Conservation (phyloP, 1,284 basidiomycete genomes). For the Serendipita sp. region DNA sequence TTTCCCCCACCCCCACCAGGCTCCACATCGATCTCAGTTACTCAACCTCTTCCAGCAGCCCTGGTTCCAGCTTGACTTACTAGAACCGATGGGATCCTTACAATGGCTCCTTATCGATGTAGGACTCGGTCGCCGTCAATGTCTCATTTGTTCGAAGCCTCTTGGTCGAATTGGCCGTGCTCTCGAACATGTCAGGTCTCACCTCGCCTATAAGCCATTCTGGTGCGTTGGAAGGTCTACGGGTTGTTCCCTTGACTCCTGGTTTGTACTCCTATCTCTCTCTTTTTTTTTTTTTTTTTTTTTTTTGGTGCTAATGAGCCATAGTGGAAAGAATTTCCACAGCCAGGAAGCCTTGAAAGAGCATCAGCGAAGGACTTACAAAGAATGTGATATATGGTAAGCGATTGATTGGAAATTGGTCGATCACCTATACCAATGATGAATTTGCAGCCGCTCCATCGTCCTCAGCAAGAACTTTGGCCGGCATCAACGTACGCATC, state of each 20-base stretch:
- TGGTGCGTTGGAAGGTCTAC: not conserved
- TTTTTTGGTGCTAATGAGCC: not conserved
- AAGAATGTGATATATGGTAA: not conserved
- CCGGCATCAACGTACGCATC: not conserved
- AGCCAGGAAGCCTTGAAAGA: not conserved
- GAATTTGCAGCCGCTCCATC: not conserved
- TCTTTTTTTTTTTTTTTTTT: not conserved
- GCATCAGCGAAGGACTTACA: not conserved
- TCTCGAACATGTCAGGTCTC: not conserved
- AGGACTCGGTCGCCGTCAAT: not conserved
- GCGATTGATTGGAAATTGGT: not conserved
- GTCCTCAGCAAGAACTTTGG: slow-evolving; percentile 1
- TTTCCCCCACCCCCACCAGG: not conserved
- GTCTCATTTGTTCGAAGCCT: not conserved
- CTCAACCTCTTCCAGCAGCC: not conserved
- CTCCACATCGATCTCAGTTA: not conserved
- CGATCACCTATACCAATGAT: not conserved
- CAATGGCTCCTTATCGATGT: not conserved
- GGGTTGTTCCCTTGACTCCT: not conserved
- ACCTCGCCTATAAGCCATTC: not conserved
- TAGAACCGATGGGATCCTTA: not conserved
- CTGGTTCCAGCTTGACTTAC: not conserved
- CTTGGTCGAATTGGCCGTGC: not conserved
- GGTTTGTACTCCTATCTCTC: not conserved
- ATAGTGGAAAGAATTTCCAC: not conserved